Base-by-base conservation (phyloP, 1,284 basidiomycete species). In the Trichosporon asahii region DNA sequence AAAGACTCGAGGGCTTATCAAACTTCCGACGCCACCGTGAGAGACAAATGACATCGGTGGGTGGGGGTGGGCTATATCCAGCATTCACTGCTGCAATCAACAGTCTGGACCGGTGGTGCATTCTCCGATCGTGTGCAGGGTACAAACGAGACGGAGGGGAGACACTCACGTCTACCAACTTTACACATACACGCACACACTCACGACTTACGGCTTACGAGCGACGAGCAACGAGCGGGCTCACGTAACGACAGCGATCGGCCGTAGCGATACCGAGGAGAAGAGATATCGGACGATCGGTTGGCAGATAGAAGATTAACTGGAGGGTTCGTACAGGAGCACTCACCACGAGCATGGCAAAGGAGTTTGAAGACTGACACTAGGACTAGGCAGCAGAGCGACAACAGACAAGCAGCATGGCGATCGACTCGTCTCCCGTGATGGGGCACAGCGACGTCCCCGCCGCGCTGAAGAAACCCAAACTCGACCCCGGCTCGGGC, bases 401-500 rank as follows among this genome's bases (percentile, higher is more conserved):
- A 33, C 31, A 33, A 9, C 6, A 33, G 7, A 33, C 31, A 2
- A 33, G 11, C 31, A 33, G 6, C 31, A 53, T 53, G 49, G 49
- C 49, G 49, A 23, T 53, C 49, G 46, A 49, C 46, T 12, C 49
- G 1, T 4, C n/a, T 21, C 49, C 49, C 1, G 40, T 12, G 14
- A 15, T 5, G 63, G 35, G 63, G 25, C 35, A 64, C 18, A 3
- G 3, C 49, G 49, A 53, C 49, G 49, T 53, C 21, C 27, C 64
- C 21, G 49, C 57, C 2, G 57, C 57, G 29, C 29, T 61, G n/a
- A 33, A 33, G 55, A 31, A n/a, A 25, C 29, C 53, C 7, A 35
- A 25, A 25, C 67, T 57, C 66, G 65, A 63, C 21, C 76, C 80
- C 1, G 82, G 82, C 15, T 71, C 77, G 5, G 82, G 82, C 33